Conservation (phyloP, 495 filamentous ascomycete genomes). For the Tuber brumale region DNA sequence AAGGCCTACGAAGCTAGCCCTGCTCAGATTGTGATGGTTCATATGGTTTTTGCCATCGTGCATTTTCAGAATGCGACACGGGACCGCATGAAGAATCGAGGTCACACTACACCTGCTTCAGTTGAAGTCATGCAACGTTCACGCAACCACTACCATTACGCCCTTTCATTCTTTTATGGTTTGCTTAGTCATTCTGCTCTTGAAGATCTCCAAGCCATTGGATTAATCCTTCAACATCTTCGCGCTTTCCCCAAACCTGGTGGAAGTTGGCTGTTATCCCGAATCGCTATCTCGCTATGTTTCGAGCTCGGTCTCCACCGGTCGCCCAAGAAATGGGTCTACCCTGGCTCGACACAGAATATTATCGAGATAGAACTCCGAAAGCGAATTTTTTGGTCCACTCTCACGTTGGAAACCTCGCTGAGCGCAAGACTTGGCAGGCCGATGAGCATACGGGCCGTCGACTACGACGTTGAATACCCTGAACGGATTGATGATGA, state of each 20-base stretch:
- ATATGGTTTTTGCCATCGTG: slow-evolving; percentile 72
- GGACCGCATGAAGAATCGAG: slow-evolving; percentile 49
- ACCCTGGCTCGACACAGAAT: slow-evolving; percentile 50
- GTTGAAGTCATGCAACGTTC: slow-evolving; percentile 49
- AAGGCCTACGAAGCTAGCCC: slow-evolving; percentile 53
- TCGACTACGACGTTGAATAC: slow-evolving; percentile 70
- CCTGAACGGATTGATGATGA: slow-evolving; percentile 64
- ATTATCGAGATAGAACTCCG: slow-evolving; percentile 62
- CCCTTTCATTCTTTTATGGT: slow-evolving; percentile 59
- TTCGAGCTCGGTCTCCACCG: slow-evolving; percentile 68
- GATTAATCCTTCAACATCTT: slow-evolving; percentile 61
- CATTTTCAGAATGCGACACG: slow-evolving; percentile 64
- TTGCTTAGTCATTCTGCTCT: slow-evolving; percentile 55
- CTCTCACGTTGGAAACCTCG: slow-evolving; percentile 56
- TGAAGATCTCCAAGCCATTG: slow-evolving; percentile 62
- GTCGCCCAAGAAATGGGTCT: slow-evolving; percentile 55
- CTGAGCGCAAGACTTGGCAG: slow-evolving; percentile 67
- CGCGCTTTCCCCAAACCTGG: slow-evolving; percentile 74
- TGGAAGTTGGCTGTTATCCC: slow-evolving; percentile 58
- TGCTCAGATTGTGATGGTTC: slow-evolving; percentile 62
- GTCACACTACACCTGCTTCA: slow-evolving; percentile 41
- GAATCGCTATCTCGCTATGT: slow-evolving; percentile 56
- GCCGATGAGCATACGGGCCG: slow-evolving; percentile 62
- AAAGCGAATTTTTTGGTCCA: slow-evolving; percentile 69
- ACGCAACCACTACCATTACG: slow-evolving; percentile 69